Base-by-base conservation (phyloP, 2,329 filamentous ascomycete genomes). In the Fusarium papillatum region DNA sequence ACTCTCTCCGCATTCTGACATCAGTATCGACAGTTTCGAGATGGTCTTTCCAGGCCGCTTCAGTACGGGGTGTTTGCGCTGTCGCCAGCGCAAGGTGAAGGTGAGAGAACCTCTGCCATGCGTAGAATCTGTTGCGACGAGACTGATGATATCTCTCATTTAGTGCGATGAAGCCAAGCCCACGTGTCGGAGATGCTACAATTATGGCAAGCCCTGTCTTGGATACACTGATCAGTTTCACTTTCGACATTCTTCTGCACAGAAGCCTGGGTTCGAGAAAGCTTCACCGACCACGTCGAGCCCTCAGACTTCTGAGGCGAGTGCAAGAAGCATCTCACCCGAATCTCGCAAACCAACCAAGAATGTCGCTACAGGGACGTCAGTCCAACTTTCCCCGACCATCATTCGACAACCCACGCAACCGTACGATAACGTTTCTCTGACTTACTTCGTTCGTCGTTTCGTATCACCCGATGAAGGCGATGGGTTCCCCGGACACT, bases 161-260 rank as follows among this genome's bases (percentile, higher is more conserved):
- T 26, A 82, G 82, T 83, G 82, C 68, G 82, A 83, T 66, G 82
- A 83, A 61, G 68, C 62, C 19, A 83, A 81, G 48, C 82, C 82
- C 2, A 77, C 79, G 24, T 83, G 82, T 71, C 80, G 77, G 24
- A 80, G 82, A 63, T 83, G 80, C 59, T 69, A 79, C 66, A 78
- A 81, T 53, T 83, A 83, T 61, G 82, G 82, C 13, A 81, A 82
- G 64, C 76, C 78, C 2, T 83, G 82, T 26, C 77, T 79, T 3
- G 82, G 82, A 57, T 83, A 83, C 66, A 83, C 82, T 17, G 82
- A 83, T 66, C 79, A 82, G 69, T 83, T 83, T 62, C 81, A 83
- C 36, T 83, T 83, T 70, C 78, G 82, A 29, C 75, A 81, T 69
- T 75, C 72, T 6, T 48, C 59, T 5, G 69, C 55, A 2, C 46